These are phyloP conservation scores for Aspergillus puulaauensis DNA, from an alignment of 2,329 filamentous ascomycete genomes.

Conservation along the genomic window DNA sequence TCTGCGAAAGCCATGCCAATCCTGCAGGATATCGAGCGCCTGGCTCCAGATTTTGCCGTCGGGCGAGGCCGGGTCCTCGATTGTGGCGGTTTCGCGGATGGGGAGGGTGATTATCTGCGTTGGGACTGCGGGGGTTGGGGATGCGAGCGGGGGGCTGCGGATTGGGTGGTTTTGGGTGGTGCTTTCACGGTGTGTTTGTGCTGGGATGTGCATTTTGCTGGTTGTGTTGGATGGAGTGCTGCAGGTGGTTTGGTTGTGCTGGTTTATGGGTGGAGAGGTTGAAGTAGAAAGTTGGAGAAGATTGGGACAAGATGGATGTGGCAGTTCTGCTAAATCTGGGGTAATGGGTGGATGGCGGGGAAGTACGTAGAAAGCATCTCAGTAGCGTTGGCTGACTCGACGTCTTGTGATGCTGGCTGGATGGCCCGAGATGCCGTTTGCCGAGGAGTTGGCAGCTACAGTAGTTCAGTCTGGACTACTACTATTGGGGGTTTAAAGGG, in stretches of 20 bases:
- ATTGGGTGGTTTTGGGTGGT: neutral
- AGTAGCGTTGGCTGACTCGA: neutral
- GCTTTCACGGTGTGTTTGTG: neutral
- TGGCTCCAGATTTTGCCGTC: conserved; percentile 23
- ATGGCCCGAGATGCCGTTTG: neutral
- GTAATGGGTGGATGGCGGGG: too few species aligned
- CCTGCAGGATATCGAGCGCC: conserved; percentile 19
- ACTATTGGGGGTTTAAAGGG: neutral
- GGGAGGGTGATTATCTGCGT: conserved; percentile 30
- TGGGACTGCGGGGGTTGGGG: conserved; percentile 8
- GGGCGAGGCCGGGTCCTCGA: conserved; percentile 59
- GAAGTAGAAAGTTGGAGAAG: too few species aligned
- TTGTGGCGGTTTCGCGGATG: conserved; percentile 39
- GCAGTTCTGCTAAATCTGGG: too few species aligned
- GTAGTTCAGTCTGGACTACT: neutral
- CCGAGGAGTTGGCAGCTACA: neutral
- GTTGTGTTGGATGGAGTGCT: too few species aligned
- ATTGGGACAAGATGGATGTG: too few species aligned
- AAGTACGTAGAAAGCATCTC: too few species aligned
- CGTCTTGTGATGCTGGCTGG: neutral
- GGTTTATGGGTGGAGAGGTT: too few species aligned
- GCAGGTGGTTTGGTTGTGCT: too few species aligned
- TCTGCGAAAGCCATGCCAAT: conserved; percentile 23
- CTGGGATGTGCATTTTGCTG: too few species aligned
- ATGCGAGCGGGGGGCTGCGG: neutral